Evolutionary conservation across 2,329 filamentous ascomycete species (phyloP).

Genomic region (Fusarium begoniae): DNA sequence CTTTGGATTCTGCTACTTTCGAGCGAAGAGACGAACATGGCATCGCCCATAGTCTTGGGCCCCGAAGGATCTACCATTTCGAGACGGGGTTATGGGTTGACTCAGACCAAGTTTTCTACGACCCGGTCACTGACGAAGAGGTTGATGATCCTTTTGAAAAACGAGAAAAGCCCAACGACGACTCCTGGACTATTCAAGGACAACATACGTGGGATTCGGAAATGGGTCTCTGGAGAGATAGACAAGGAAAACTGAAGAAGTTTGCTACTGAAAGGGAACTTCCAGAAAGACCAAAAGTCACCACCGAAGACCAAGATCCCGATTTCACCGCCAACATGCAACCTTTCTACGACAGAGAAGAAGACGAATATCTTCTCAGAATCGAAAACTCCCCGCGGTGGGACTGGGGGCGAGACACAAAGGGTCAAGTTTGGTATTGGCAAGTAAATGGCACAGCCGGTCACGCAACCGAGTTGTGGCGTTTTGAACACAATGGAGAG

Average conservation of each 20-base stretch:
- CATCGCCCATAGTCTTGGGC: not conserved
- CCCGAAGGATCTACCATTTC: not conserved
- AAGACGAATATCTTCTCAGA: not conserved
- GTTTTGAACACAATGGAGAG: slow-evolving; percentile 3
- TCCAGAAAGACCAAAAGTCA: not conserved
- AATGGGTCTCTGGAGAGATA: slow-evolving; percentile 5
- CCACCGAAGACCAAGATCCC: not conserved
- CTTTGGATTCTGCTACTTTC: not conserved
- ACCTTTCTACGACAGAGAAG: not conserved
- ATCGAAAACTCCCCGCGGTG: not conserved
- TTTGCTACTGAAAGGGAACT: not conserved
- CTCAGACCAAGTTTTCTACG: not conserved
- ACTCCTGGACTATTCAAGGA: not conserved
- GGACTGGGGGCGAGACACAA: slow-evolving; percentile 8
- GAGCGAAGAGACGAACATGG: slow-evolving; percentile 6
- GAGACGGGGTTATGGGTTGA: not conserved
- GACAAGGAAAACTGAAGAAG: not conserved
- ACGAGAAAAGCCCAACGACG: not conserved
- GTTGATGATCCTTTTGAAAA: not conserved
- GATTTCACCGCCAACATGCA: not conserved
- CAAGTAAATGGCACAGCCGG: not conserved
- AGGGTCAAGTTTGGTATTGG: slow-evolving; percentile 1
- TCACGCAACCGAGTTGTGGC: slow-evolving; percentile 1
- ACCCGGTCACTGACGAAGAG: slow-evolving; percentile 6
- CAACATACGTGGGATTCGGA: not conserved